Evolutionary conservation across 2,329 filamentous ascomycete genomes (phyloP).

Genomic region (Metarhizium humberi): DNA sequence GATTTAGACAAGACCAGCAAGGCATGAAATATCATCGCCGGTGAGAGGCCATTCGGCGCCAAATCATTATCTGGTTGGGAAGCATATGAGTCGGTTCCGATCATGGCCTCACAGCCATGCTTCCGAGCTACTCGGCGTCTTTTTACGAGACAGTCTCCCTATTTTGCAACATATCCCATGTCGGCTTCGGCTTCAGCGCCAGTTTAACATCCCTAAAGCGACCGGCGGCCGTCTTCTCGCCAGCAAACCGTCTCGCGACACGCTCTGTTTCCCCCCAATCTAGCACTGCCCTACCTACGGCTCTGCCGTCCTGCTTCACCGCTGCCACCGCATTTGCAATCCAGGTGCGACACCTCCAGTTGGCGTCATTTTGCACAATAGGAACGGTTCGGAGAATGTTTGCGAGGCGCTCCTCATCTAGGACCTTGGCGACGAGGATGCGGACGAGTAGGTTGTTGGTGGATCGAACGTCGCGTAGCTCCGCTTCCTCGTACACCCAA

Average conservation of each 20-base stretch:
- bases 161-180: neutral
- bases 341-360: neutral
- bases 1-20: too few species aligned
- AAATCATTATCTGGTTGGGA: too few species aligned
- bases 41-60: too few species aligned
- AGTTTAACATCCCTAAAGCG: neutral
- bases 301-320: neutral
- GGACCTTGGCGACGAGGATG: slow-evolving; percentile 28
- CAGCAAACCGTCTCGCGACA: neutral
- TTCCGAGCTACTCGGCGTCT: too few species aligned
- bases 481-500: slow-evolving; percentile 19
- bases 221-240: neutral
- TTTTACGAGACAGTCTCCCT: neutral
- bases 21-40: too few species aligned
- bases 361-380: slow-evolving; percentile 22
- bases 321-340: neutral
- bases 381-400: slow-evolving; percentile 21
- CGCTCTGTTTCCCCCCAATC: neutral
- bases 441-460: slow-evolving; percentile 25
- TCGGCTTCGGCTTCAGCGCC: neutral
- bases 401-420: slow-evolving; percentile 21
- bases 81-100: too few species aligned
- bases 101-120: too few species aligned
- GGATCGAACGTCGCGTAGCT: slow-evolving; percentile 10
- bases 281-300: neutral